Conservation (phyloP, 2,329 filamentous ascomycete genomes). For the Capronia coronata region DNA sequence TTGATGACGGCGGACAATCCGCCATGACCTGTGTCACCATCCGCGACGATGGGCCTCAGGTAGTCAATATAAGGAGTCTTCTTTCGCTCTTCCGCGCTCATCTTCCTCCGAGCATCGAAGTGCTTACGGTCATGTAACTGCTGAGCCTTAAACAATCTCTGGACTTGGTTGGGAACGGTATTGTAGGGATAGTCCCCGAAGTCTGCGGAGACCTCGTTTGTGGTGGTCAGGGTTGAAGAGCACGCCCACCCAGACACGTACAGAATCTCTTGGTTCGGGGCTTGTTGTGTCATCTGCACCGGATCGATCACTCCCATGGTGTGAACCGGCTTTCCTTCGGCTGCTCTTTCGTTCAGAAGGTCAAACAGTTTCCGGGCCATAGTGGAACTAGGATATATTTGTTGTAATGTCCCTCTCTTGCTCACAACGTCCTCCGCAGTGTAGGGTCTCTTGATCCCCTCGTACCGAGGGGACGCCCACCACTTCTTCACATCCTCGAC, state of each 20-base stretch:
- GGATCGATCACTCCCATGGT: slow-evolving; percentile 98
- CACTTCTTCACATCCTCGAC: slow-evolving; percentile 78
- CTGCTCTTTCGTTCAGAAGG: slow-evolving; percentile 68
- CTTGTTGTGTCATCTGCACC: slow-evolving; percentile 99
- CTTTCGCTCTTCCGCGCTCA: slow-evolving; percentile 66
- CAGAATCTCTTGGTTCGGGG: slow-evolving; percentile 87
- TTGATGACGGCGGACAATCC: slow-evolving; percentile 90
- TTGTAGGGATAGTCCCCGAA: slow-evolving; percentile 99
- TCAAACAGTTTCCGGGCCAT: slow-evolving; percentile 96
- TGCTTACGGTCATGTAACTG: slow-evolving; percentile 95
- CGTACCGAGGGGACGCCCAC: slow-evolving; percentile 81
- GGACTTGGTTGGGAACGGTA: slow-evolving; percentile 95
- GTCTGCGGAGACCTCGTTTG: slow-evolving; percentile 95
- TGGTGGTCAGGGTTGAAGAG: slow-evolving; percentile 83
- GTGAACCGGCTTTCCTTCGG: slow-evolving; percentile 80
- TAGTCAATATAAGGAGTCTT: slow-evolving; percentile 83
- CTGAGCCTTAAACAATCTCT: slow-evolving; percentile 92
- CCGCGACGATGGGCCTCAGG: slow-evolving; percentile 87
- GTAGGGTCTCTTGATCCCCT: slow-evolving; percentile 88
- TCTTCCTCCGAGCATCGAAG: slow-evolving; percentile 74
- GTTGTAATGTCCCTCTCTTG: slow-evolving; percentile 81
- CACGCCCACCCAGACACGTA: slow-evolving; percentile 98
- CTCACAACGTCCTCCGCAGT: slow-evolving; percentile 84
- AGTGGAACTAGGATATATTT: slow-evolving; percentile 83
- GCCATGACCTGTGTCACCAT: slow-evolving; percentile 91